phyloP scores from a whole-genome alignment of 768 basidiomycete species.

The Cystobasidium onofrii region DNA sequence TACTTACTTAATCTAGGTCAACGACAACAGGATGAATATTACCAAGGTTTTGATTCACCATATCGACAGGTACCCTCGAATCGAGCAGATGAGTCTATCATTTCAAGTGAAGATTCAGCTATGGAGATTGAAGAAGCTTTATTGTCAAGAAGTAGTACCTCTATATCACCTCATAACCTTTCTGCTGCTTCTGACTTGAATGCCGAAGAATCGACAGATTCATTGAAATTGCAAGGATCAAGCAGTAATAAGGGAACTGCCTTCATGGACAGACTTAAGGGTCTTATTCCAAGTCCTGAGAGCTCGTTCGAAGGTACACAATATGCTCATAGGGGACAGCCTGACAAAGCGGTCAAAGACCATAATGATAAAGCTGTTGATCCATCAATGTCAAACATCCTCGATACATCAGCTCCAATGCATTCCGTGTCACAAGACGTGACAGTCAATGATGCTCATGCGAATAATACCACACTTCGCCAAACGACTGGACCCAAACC shows the following conservation, averaged over 20 bases:
- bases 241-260: slow-evolving; percentile 12
- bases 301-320: neutral
- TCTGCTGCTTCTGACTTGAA: neutral
- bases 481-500: slow-evolving; percentile 12
- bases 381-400: slow-evolving; percentile 17
- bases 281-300: slow-evolving; percentile 20
- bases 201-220: slow-evolving; percentile 14
- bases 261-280: slow-evolving; percentile 21
- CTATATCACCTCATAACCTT: slow-evolving; percentile 4
- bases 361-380: neutral
- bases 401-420: slow-evolving; percentile 20
- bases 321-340: neutral
- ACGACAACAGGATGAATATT: slow-evolving; percentile 5
- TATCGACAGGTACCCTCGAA: neutral
- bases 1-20: neutral
- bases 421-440: neutral
- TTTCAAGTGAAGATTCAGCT: neutral
- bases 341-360: no score
- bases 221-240: slow-evolving; percentile 5
- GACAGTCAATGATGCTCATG: neutral
- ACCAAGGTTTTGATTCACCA: neutral
- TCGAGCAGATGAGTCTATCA: neutral
- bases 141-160: slow-evolving; percentile 8
- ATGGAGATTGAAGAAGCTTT: slow-evolving; percentile 22
- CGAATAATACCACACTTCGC: neutral